phyloP scores from a whole-genome alignment of 1,139 yeast genomes.

The Scheffersomyces illinoinensis region DNA sequence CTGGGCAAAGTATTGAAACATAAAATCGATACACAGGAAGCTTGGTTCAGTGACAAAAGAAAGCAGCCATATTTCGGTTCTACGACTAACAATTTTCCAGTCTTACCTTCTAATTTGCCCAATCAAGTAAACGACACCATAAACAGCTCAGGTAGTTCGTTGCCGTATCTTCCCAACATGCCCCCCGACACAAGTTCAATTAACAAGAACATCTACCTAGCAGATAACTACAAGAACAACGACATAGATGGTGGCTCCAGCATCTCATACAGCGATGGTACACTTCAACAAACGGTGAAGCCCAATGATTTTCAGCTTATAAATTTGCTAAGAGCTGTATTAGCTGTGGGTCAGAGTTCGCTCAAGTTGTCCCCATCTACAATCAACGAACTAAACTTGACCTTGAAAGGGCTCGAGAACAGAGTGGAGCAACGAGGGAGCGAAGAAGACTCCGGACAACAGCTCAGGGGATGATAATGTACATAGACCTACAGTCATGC shows the following conservation, averaged over 20 bases:
- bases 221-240: neutral
- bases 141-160: neutral
- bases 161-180: neutral
- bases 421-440: neutral
- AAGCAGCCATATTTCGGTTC: neutral
- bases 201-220: neutral
- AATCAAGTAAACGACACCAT: neutral
- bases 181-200: neutral
- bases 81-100: neutral
- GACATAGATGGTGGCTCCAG: neutral
- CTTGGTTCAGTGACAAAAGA: conserved; percentile 3
- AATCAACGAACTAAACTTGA: conserved; percentile 26
- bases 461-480: neutral
- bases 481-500: neutral
- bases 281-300: neutral
- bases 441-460: neutral
- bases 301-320: conserved; percentile 20
- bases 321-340: conserved; percentile 18
- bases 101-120: neutral
- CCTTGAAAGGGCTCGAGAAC: conserved; percentile 12
- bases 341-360: conserved; percentile 11
- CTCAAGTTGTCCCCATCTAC: conserved; percentile 27
- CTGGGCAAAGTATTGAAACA: neutral
- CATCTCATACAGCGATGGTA: neutral
- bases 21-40: neutral